phyloP scores from a whole-genome alignment of 2,329 filamentous ascomycete species.

The Rutstroemia sp. region DNA sequence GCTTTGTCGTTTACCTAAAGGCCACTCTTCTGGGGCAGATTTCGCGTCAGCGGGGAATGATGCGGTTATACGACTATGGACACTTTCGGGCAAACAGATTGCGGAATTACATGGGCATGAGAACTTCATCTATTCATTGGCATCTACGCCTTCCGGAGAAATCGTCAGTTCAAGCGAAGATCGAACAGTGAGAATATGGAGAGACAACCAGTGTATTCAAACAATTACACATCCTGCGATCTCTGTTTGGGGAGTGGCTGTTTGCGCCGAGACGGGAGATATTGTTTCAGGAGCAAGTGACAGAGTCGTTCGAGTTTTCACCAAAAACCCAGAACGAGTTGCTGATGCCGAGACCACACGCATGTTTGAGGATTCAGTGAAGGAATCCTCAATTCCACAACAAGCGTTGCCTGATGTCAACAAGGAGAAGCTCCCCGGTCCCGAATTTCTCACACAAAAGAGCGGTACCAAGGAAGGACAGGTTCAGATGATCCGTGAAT shows the following conservation, averaged over 20 bases:
- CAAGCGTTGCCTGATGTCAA: constrained; percentile 79
- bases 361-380: constrained; percentile 76
- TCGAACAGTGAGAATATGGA: constrained; percentile 88
- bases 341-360: constrained; percentile 62
- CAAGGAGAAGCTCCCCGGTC: constrained; percentile 84
- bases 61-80: constrained; percentile 82
- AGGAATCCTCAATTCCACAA: constrained; percentile 77
- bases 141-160: constrained; percentile 72
- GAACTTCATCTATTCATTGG: constrained; percentile 86
- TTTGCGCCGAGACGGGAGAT: constrained; percentile 73
- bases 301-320: constrained; percentile 77
- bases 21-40: constrained; percentile 76
- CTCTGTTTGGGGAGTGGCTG: constrained; percentile 91
- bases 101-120: constrained; percentile 81
- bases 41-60: constrained; percentile 95
- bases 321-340: constrained; percentile 58
- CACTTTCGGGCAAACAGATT: constrained; percentile 66
- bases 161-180: constrained; percentile 90
- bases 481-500: constrained; percentile 81
- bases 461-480: constrained; percentile 94
- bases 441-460: constrained; percentile 75
- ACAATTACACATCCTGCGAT: constrained; percentile 97
- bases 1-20: constrained; percentile 70
- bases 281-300: constrained; percentile 94
- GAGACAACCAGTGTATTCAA: constrained; percentile 73